Conservation (phyloP, 345 rosid genomes). For the Stellera chamaejasme region DNA sequence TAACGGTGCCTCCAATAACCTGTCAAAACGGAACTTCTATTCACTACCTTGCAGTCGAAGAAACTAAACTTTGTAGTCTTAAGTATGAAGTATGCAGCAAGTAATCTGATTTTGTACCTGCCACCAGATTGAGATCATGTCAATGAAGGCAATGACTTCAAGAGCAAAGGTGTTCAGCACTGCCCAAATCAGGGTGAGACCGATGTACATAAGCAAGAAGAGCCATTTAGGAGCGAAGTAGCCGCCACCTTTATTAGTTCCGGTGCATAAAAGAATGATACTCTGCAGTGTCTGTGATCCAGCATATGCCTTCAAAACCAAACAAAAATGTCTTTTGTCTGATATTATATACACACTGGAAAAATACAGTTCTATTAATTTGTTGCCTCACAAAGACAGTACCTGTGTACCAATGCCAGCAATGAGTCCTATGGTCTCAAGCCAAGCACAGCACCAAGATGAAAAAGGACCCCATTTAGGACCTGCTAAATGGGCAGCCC, state of each 20-base stretch:
- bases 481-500: constrained; percentile 65
- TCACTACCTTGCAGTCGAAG: neutral
- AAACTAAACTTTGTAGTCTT: neutral
- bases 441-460: constrained; percentile 75
- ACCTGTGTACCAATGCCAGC: constrained; percentile 63
- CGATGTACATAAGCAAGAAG: constrained; percentile 50
- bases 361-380: no score
- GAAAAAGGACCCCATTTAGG: constrained; percentile 64
- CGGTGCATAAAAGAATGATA: constrained; percentile 44
- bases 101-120: constrained; percentile 28
- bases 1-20: constrained; percentile 45
- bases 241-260: constrained; percentile 55
- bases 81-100: no score
- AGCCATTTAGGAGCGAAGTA: constrained; percentile 49
- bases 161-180: constrained; percentile 51
- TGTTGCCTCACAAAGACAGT: neutral
- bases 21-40: constrained; percentile 7
- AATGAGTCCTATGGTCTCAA: constrained; percentile 50
- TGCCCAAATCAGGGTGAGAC: constrained; percentile 51
- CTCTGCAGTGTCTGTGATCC: constrained; percentile 59
- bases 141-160: constrained; percentile 52
- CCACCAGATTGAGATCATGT: constrained; percentile 63
- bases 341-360: neutral
- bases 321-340: constrained; percentile 6
- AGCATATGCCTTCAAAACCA: constrained; percentile 41